Evolutionary conservation across 257 asterid genomes (phyloP), one percentile per base, ranked within the genome.

Genomic region (Plantago elongata): DNA sequence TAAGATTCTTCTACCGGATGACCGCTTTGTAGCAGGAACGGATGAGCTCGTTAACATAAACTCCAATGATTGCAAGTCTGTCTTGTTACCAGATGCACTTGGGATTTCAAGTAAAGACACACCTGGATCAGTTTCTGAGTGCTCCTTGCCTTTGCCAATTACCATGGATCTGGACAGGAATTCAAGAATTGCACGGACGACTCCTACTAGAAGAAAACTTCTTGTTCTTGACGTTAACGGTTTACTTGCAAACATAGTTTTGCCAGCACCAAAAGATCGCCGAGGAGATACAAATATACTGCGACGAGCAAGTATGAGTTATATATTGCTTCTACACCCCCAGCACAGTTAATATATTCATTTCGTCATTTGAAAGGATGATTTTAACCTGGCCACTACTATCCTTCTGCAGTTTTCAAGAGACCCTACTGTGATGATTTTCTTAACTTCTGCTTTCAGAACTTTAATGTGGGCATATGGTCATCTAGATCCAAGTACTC

Each of bases 151-250:
- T 22, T 2, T 22, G 27, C 27, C 27, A 22, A 22, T 22, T 22
- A 22, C 27, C 27, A 22, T 22, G 27, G 62, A 60, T 60, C 68
- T 67, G 43, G 69, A 44, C 56, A 60, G 14, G n/a, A n/a, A 45
- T 59, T 74, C 75, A 51, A 63, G 56, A 57, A 61, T 51, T 61
- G 43, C 67, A 60, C 60, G 44, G 4, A 3, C 38, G 22, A 66
- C 63, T 64, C 63, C 79, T 50, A 8, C 51, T 45, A 77, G 63
- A 77, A 78, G 81, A 71, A 92, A 84, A 66, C 99, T 92, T 69
- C 74, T 92, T 68, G 87, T 92, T 70, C 97, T 92, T 70, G 99
- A 89, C 72, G 70, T 92, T 43, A 92, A 92, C 78, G 99, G 99
- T 67, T 72, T 92, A 74, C 93, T 89, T 64, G 97, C 95, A 11